Evolutionary conservation across 1,139 yeast species (phyloP).

Genomic region (Meyerozyma carpophila): DNA sequence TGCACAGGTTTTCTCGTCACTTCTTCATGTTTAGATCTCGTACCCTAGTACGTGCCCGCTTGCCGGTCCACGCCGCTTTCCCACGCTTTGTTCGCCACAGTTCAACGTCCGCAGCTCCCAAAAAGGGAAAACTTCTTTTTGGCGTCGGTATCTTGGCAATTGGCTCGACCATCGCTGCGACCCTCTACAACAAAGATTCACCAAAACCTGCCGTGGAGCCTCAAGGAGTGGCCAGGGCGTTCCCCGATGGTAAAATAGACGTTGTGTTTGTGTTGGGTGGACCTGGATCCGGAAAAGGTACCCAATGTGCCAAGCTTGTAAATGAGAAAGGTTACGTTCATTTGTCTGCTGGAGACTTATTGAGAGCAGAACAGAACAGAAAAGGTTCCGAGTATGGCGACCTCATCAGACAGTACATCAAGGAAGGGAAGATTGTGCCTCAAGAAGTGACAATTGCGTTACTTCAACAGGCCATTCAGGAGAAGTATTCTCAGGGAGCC

Average conservation of each 20-base stretch:
- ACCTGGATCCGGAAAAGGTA: slow-evolving; percentile 95
- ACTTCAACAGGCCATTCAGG: slow-evolving; percentile 72
- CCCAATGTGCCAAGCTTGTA: slow-evolving; percentile 87
- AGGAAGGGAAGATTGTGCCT: slow-evolving; percentile 89
- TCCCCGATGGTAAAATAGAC: slow-evolving; percentile 58
- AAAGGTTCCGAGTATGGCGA: slow-evolving; percentile 81
- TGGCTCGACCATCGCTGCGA: slow-evolving; percentile 44
- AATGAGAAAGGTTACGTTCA: slow-evolving; percentile 78
- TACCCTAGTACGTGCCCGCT: neutral
- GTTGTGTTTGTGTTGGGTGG: slow-evolving; percentile 89
- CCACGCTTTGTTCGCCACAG: neutral
- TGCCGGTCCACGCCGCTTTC: neutral
- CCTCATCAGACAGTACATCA: slow-evolving; percentile 75
- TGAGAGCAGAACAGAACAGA: slow-evolving; percentile 86
- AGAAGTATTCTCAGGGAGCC: slow-evolving; percentile 44
- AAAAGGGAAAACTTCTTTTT: slow-evolving; percentile 20
- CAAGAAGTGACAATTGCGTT: slow-evolving; percentile 90
- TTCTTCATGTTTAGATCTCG: neutral
- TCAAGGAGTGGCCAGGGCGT: slow-evolving; percentile 30
- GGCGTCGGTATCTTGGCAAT: slow-evolving; percentile 35
- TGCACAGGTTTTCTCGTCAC: neutral
- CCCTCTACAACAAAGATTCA: slow-evolving; percentile 36
- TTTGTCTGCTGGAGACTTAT: slow-evolving; percentile 88
- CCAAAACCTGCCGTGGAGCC: slow-evolving; percentile 50
- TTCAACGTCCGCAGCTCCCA: neutral